Base-by-base conservation (phyloP, 495 filamentous ascomycete species). In the Monascus purpureus region DNA sequence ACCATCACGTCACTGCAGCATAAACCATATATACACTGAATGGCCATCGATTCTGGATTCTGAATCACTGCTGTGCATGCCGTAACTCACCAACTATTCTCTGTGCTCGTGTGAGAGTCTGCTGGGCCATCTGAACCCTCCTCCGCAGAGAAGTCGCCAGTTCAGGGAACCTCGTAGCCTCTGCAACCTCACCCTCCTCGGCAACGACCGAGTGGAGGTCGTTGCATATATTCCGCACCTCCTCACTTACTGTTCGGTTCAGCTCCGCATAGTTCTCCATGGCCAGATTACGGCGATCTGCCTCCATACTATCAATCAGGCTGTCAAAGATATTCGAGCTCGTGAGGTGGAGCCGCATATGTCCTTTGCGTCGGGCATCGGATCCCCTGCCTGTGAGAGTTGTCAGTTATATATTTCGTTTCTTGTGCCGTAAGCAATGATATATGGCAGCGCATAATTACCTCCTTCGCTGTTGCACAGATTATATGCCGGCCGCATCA, bases 401-500 rank as follows among this genome's bases (percentile, higher is more conserved):
- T 25, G 22, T 25, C n/a, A 25, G 7, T 6, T n/a, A 7, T 7
- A 7, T 25, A 25, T 6, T 25, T 7, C n/a, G 7, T 6, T 6
- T n/a, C 22, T n/a, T 25, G 22, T 25, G 7, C 22, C n/a, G 7
- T 7, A 7, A 7, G 22, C n/a, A n/a, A 25, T 34, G 22, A 4
- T 29, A 16, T 33, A 20, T n/a, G n/a, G n/a, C n/a, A n/a, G n/a
- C n/a, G n/a, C n/a, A n/a, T n/a, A n/a, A n/a, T n/a, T 45, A 53
- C 49, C 49, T 17, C n/a, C 17, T 29, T 47, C 29, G 4, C 11
- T 14, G 8, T 14, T 43, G 17, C 39, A 45, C 11, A 8, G 13
- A 9, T 25, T 35, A 31, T 53, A 53, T 0, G 33, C 41, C 0
- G 42, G 32, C 1, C 28, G 37, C 47, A 54, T 54, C 14, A 47